Conservation (phyloP, 2,329 filamentous ascomycete genomes). For the Aspergillus jensenii region DNA sequence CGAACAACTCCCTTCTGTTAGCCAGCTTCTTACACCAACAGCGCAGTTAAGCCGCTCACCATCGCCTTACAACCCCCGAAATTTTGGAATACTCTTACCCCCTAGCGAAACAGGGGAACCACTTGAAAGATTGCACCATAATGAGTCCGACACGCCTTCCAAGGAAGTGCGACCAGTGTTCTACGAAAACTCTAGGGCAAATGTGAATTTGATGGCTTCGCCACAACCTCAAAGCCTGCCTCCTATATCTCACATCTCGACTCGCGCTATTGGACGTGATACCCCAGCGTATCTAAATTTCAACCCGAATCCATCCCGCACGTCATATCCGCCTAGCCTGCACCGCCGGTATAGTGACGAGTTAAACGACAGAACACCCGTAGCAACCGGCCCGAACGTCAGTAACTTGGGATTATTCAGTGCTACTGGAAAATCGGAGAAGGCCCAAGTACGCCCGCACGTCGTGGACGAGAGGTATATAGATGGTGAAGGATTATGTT, state of each 20-base stretch:
- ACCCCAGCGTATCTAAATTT: slow-evolving; percentile 19
- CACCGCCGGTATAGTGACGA: slow-evolving; percentile 17
- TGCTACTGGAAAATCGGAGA: slow-evolving; percentile 11
- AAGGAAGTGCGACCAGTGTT: slow-evolving; percentile 13
- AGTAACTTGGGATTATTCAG: not conserved
- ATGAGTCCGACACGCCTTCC: slow-evolving; percentile 18
- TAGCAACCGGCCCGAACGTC: slow-evolving; percentile 9
- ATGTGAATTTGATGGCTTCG: slow-evolving; percentile 21
- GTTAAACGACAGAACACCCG: slow-evolving; percentile 15
- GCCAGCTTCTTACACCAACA: slow-evolving; percentile 38
- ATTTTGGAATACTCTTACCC: slow-evolving; percentile 19
- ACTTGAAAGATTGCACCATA: slow-evolving; percentile 20
- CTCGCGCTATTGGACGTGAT: slow-evolving; percentile 23
- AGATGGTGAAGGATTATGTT: slow-evolving; percentile 76
- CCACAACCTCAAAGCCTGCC: slow-evolving; percentile 26
- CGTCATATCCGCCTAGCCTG: slow-evolving; percentile 20
- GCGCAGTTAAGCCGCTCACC: slow-evolving; percentile 27
- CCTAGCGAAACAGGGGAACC: slow-evolving; percentile 19
- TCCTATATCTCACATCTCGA: slow-evolving; percentile 31
- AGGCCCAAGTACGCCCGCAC: slow-evolving; percentile 27
- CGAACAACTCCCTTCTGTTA: slow-evolving; percentile 41
- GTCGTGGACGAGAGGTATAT: slow-evolving; percentile 50
- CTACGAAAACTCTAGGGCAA: slow-evolving; percentile 19
- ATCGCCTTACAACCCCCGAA: slow-evolving; percentile 28
- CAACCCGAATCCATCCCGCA: slow-evolving; percentile 20